Evolutionary conservation across 1,284 basidiomycete species (phyloP).

Genomic region (Ceratobasidium theobromae): DNA sequence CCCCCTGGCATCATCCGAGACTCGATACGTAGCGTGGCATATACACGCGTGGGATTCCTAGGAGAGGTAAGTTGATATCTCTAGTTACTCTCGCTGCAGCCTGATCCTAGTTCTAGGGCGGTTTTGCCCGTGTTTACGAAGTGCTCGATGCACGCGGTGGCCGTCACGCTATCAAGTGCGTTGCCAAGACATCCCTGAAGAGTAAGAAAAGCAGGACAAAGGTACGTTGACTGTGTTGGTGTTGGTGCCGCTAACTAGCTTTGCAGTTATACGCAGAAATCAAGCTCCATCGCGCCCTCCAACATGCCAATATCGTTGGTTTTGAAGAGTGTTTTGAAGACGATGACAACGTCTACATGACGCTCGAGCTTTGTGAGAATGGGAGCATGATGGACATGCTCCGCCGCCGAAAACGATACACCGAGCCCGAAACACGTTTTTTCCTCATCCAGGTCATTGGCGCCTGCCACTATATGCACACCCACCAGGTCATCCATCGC

Average conservation of each 20-base stretch:
- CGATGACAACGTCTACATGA: slow-evolving; percentile 94
- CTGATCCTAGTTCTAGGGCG: slow-evolving; percentile 59
- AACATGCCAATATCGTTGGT: slow-evolving; percentile 89
- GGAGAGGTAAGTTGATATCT: slow-evolving; percentile 88
- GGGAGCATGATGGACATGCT: slow-evolving; percentile 89
- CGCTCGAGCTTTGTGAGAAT: slow-evolving; percentile 87
- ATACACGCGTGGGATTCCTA: slow-evolving; percentile 73
- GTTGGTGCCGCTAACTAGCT: slow-evolving; percentile 36
- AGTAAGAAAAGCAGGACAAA: slow-evolving; percentile 93
- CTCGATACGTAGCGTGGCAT: slow-evolving; percentile 57
- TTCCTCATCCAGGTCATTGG: slow-evolving; percentile 94
- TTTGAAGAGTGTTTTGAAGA: slow-evolving; percentile 98
- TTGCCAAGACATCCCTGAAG: slow-evolving; percentile 79
- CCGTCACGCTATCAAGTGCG: slow-evolving; percentile 83
- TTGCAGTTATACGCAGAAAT: slow-evolving; percentile 93
- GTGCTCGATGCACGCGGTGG: slow-evolving; percentile 67
- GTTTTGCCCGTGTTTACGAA: slow-evolving; percentile 89
- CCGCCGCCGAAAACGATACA: slow-evolving; percentile 82
- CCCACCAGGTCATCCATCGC: slow-evolving; percentile 92
- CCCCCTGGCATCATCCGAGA: slow-evolving; percentile 79
- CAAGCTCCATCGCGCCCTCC: slow-evolving; percentile 91
- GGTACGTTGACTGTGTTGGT: slow-evolving; percentile 49
- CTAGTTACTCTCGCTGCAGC: slow-evolving; percentile 31
- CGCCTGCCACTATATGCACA: slow-evolving; percentile 96
- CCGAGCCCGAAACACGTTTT: slow-evolving; percentile 90